Conservation (phyloP, 441 rosid species). For the Daphne laureola region DNA sequence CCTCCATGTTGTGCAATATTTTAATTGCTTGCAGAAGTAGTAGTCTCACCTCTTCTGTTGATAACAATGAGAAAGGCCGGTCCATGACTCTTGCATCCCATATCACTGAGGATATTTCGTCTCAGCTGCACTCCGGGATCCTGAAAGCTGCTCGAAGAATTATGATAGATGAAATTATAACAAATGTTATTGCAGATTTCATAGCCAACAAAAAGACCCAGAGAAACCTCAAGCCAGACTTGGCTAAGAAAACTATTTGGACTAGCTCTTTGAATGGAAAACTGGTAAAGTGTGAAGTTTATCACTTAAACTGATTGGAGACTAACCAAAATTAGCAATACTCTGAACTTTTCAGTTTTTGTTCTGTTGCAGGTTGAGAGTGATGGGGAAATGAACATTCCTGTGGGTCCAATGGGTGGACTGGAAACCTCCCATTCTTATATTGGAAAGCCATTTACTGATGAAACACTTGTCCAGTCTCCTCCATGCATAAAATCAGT, state of each 20-base stretch:
- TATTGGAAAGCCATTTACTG: constrained; percentile 16
- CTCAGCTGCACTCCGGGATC: constrained; percentile 71
- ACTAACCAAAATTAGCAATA: neutral
- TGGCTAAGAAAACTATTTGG: constrained; percentile 26
- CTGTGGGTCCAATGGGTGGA: constrained; percentile 23
- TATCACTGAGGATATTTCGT: constrained; percentile 68
- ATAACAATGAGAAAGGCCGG: constrained; percentile 25
- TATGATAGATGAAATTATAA: constrained; percentile 69
- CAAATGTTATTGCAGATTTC: constrained; percentile 52
- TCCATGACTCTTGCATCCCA: constrained; percentile 38
- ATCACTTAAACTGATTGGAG: neutral
- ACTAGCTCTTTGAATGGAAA: constrained; percentile 15
- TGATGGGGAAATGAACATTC: constrained; percentile 18
- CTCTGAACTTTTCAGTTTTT: constrained; percentile 8
- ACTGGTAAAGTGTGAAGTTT: constrained; percentile 30
- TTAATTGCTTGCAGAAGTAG: constrained; percentile 44
- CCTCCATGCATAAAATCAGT: constrained; percentile 43
- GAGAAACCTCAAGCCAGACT: constrained; percentile 34
- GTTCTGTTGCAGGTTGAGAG: constrained; percentile 42
- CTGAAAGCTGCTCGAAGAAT: constrained; percentile 77
- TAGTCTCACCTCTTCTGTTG: constrained; percentile 19
- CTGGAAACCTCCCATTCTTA: constrained; percentile 21
- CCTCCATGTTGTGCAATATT: constrained; percentile 44
- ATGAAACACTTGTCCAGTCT: constrained; percentile 19
- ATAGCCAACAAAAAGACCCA: constrained; percentile 39